phyloP scores from a whole-genome alignment of 2,329 filamentous ascomycete genomes.

The Epichloe baconii region DNA sequence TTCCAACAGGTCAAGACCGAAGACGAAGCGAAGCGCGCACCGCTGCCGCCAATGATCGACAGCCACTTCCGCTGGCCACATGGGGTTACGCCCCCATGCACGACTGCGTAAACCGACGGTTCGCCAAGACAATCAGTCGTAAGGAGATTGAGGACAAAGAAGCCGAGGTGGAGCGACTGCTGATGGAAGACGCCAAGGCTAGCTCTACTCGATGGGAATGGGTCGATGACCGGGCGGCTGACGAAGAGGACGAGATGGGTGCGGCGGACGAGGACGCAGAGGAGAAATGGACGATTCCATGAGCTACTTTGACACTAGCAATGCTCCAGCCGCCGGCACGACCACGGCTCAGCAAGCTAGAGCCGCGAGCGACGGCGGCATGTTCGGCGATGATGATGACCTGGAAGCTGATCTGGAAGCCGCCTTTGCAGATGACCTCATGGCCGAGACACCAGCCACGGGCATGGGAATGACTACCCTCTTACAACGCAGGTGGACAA shows the following conservation, averaged over 20 bases:
- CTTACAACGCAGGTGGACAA: slow-evolving; percentile 31
- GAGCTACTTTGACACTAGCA: slow-evolving; percentile 24
- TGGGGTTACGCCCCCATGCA: slow-evolving; percentile 77
- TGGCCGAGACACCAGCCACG: slow-evolving; percentile 28
- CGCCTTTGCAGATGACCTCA: slow-evolving; percentile 31
- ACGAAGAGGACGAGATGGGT: slow-evolving; percentile 20
- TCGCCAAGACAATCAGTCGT: slow-evolving; percentile 69
- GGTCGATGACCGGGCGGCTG: slow-evolving; percentile 40
- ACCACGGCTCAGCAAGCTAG: too few relatives aligned
- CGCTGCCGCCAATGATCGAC: slow-evolving; percentile 62
- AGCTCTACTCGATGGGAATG: slow-evolving; percentile 50
- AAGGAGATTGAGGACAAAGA: slow-evolving; percentile 80
- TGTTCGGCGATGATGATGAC: slow-evolving; percentile 30
- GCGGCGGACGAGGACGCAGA: slow-evolving; percentile 40
- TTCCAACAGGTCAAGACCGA: slow-evolving; percentile 55
- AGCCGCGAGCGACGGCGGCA: slow-evolving; percentile 14
- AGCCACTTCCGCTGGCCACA: slow-evolving; percentile 64
- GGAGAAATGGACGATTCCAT: slow-evolving; percentile 30
- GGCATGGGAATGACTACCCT: slow-evolving; percentile 31
- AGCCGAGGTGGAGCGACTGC: slow-evolving; percentile 59
- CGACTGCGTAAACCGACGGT: slow-evolving; percentile 68
- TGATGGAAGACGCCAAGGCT: slow-evolving; percentile 54
- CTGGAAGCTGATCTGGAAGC: slow-evolving; percentile 44
- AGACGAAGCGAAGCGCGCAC: slow-evolving; percentile 48
- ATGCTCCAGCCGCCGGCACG: slow-evolving; percentile 12